These are phyloP conservation scores for Uronychia setigera DNA, from an alignment of 73 alveolate species.

Conservation along the genomic window DNA sequence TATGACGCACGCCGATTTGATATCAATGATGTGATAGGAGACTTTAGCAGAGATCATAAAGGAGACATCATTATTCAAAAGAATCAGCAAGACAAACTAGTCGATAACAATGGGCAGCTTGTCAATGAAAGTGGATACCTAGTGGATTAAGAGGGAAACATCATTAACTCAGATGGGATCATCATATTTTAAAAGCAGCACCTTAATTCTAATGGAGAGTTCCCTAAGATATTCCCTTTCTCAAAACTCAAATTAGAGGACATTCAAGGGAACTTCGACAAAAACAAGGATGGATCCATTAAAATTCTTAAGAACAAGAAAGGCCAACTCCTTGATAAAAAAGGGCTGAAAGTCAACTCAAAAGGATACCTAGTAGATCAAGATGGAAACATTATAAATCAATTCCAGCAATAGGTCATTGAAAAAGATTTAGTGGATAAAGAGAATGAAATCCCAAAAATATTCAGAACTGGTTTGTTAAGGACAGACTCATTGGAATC, in stretches of 20 bases:
- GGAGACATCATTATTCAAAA: conserved; percentile 42
- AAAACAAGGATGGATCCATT: conserved; percentile 37
- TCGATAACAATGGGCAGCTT: conserved; percentile 39
- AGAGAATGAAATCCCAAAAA: conserved; percentile 47
- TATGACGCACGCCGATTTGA: conserved; percentile 49
- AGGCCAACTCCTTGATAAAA: conserved; percentile 42
- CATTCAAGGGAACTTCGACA: conserved; percentile 28
- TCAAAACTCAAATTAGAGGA: conserved; percentile 39
- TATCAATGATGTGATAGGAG: conserved; percentile 35
- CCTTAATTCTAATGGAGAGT: conserved; percentile 44
- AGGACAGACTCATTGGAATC: conserved; percentile 44
- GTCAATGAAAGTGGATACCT: conserved; percentile 54
- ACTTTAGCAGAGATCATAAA: conserved; percentile 30
- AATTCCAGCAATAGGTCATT: conserved; percentile 16
- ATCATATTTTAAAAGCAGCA: conserved; percentile 26
- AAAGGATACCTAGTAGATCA: conserved; percentile 45
- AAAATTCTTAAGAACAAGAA: conserved; percentile 31
- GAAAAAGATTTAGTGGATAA: conserved; percentile 30
- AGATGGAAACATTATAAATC: conserved; percentile 32
- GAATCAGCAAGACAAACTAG: conserved; percentile 19
- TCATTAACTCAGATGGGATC: conserved; percentile 39
- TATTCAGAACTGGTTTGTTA: conserved; percentile 52
- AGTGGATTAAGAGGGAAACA: conserved; percentile 48
- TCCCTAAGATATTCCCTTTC: conserved; percentile 62
- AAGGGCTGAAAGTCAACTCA: conserved; percentile 15